Evolutionary conservation across 306 rosid genomes (phyloP).

Genomic region (Nissolia schottii): DNA sequence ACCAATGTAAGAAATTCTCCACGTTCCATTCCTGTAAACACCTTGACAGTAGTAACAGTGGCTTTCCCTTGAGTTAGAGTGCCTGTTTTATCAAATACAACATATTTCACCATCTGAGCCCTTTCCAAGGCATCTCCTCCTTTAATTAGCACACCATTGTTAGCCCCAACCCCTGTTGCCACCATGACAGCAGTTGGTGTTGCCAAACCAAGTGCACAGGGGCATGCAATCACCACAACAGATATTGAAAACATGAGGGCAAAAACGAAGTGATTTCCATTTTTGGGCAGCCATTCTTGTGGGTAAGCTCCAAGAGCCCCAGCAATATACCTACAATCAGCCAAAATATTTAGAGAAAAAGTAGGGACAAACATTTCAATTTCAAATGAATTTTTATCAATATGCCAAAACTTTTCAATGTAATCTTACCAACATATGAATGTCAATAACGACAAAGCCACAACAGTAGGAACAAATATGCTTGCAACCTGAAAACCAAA

Average conservation of each 20-base stretch:
- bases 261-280: constrained; percentile 89
- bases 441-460: constrained; percentile 62
- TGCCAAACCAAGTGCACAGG: constrained; percentile 99
- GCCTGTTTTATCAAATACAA: constrained; percentile 95
- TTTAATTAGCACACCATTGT: constrained; percentile 90
- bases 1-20: constrained; percentile 93
- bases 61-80: constrained; percentile 97
- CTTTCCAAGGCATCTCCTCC: constrained; percentile 98
- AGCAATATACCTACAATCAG: constrained; percentile 54
- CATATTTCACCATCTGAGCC: constrained; percentile 86
- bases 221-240: constrained; percentile 97
- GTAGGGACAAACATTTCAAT: background rate
- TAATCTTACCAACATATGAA: constrained; percentile 66
- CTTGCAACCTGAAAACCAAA: constrained; percentile 76
- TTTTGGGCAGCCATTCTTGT: constrained; percentile 66
- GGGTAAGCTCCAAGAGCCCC: constrained; percentile 77
- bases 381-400: background rate
- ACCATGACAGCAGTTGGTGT: constrained; percentile 99
- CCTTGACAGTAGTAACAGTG: constrained; percentile 69
- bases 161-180: constrained; percentile 99
- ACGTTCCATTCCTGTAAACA: constrained; percentile 76
- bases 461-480: constrained; percentile 83
- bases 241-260: constrained; percentile 98
- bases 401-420: background rate
- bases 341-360: background rate